These are phyloP conservation scores for Phylloporus arenicola DNA, from an alignment of 768 basidiomycete genomes.

Conservation along the genomic window DNA sequence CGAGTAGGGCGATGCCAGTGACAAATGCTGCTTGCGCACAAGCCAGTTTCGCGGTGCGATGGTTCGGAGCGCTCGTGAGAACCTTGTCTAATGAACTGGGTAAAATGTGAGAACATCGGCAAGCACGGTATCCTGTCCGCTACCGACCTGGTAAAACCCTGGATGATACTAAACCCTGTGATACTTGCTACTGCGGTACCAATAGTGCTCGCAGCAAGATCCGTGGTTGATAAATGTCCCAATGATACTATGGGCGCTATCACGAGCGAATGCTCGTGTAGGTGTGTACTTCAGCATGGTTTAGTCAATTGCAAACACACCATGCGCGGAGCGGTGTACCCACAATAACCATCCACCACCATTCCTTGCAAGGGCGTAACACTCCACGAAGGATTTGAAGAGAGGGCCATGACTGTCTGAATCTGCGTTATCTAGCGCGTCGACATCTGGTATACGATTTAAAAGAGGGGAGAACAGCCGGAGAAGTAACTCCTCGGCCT, in stretches of 20 bases:
- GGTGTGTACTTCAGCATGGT: slow-evolving; percentile 8
- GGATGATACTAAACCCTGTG: slow-evolving; percentile 40
- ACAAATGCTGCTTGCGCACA: slow-evolving; percentile 19
- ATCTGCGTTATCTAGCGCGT: slow-evolving; percentile 14
- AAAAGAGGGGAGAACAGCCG: slow-evolving; percentile 12
- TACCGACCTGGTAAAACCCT: slow-evolving; percentile 35
- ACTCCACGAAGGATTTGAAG: slow-evolving; percentile 13
- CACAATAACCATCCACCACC: slow-evolving; percentile 21
- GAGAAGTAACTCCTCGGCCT: slow-evolving; percentile 14
- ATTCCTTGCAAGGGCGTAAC: slow-evolving; percentile 20
- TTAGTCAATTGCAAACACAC: not conserved
- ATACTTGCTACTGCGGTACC: slow-evolving; percentile 38
- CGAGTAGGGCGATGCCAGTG: slow-evolving; percentile 21
- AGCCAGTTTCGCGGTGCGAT: slow-evolving; percentile 11
- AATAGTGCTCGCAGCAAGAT: slow-evolving; percentile 47
- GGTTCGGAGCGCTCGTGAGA: slow-evolving; percentile 10
- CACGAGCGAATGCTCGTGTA: slow-evolving; percentile 23
- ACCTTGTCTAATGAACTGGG: slow-evolving; percentile 19
- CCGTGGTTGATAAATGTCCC: slow-evolving; percentile 49
- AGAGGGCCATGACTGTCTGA: slow-evolving; percentile 2
- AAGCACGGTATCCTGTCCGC: not conserved
- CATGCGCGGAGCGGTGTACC: not conserved
- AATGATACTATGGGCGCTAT: slow-evolving; percentile 34
- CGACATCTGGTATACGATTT: slow-evolving; percentile 15
- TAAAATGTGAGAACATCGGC: slow-evolving; percentile 10